Evolutionary conservation across 495 filamentous ascomycete species (phyloP), one percentile per base, ranked within the genome.

Genomic region (Cairneyella variabilis): DNA sequence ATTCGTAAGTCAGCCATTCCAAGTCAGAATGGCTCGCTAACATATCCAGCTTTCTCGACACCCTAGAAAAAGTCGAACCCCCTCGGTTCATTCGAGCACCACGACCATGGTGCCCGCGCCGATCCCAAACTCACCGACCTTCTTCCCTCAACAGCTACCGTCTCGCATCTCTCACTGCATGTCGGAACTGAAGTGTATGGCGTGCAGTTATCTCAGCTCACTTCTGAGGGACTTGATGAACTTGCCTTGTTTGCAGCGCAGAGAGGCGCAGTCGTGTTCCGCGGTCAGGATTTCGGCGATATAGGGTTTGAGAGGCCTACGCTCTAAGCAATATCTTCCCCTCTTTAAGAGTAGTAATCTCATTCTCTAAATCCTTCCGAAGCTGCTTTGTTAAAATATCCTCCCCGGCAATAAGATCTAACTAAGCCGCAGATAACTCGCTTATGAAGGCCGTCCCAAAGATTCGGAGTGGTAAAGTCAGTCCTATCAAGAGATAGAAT

Each of bases 361-460:
- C 64, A 34, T 69, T 69, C 3, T 40, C 59, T 50, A 80, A 26
- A 3, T 62, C 57, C 3, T 22, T 52, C 5, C 78, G 67, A 32
- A 62, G 67, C 12, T 65, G 53, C 12, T 61, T 61, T 5, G 57
- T 51, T 0, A 41, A 27, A 5, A 62, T 27, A 12, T 75, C 70
- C 46, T 81, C 78, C 0, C 77, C 75, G 0, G 71, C 78, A 49
- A 80, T 72, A 0, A 58, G 60, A 25, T 69, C 66, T 26, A 81
- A 48, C 39, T 79, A 55, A 3, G 71, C 71, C 0, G 39, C 26
- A 0, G 62, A 59, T 12, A 81, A 56, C 7, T 46, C 54, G 21
- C 38, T 37, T 11, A 51, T 18, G 48, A 51, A 51, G 10, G 18
- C 12, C 14, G 32, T 20, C 30, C 16, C 12, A 32, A 51, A 51